Percentiles rank a stretch among this genome's conserved stretches.
Evolutionary conservation across 2,329 filamentous ascomycete genomes (phyloP).

Genomic region (Cordyceps cateniannulata): DNA sequence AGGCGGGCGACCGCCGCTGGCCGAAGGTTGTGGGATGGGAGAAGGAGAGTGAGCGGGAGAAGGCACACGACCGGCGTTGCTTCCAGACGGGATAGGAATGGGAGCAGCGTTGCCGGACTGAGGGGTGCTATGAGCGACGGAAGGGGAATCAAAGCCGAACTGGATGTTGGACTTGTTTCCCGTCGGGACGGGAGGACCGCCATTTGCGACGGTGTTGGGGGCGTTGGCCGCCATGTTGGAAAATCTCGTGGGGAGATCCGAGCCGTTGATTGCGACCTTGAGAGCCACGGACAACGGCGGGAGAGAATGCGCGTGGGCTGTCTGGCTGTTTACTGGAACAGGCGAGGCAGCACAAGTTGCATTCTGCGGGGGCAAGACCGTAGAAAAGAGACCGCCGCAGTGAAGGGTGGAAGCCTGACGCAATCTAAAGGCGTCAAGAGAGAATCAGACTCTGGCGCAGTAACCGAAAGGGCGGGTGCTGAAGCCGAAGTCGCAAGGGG

Average conservation of each 20-base stretch:
- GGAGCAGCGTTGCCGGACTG: constrained; percentile 48
- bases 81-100: constrained; percentile 56
- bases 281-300: constrained; percentile 57
- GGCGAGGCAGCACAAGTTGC: constrained; percentile 10
- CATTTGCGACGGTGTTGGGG: constrained; percentile 69
- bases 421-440: background rate
- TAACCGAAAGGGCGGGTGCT: background rate
- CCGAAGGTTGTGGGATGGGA: constrained; percentile 82
- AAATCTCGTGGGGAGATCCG: constrained; percentile 77
- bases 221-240: constrained; percentile 86
- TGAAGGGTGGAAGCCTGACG: constrained; percentile 5
- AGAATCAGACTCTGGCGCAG: background rate
- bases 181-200: constrained; percentile 43
- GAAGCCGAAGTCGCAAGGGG: background rate
- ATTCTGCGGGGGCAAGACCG: constrained; percentile 9
- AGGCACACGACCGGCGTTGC: constrained; percentile 62
- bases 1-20: constrained; percentile 79
- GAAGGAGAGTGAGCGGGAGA: constrained; percentile 86
- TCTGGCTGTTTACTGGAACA: constrained; percentile 10
- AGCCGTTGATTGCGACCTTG: constrained; percentile 59
- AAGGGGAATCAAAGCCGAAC: constrained; percentile 74
- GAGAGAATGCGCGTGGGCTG: constrained; percentile 30
- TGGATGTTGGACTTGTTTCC: constrained; percentile 46
- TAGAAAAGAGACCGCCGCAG: constrained; percentile 2
- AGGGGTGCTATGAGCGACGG: constrained; percentile 60